Conservation (phyloP, 1,284 basidiomycete genomes). For the Cryptococcus sp. region DNA sequence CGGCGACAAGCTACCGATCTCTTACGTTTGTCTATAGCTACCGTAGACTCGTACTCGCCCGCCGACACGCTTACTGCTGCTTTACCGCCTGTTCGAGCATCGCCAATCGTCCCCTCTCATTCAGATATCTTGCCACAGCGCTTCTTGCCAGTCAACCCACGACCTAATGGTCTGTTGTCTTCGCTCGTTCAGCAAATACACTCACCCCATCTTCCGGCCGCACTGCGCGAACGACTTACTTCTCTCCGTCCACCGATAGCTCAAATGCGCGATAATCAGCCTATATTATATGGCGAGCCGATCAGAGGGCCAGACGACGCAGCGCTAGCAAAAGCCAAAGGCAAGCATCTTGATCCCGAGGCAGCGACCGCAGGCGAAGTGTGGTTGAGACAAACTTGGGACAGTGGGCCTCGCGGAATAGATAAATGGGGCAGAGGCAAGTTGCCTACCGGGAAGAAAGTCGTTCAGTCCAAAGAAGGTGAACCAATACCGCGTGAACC, state of each 20-base stretch:
- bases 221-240: constrained; percentile 43
- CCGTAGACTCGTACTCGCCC: constrained; percentile 37
- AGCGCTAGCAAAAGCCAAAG: constrained; percentile 35
- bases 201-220: constrained; percentile 40
- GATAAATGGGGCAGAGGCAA: constrained; percentile 33
- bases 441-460: constrained; percentile 42
- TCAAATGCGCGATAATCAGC: constrained; percentile 20
- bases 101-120: constrained; percentile 41
- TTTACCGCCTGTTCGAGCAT: constrained; percentile 30
- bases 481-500: constrained; percentile 22
- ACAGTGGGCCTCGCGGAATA: constrained; percentile 34
- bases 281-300: constrained; percentile 36
- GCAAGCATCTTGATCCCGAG: constrained; percentile 32
- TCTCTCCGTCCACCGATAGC: constrained; percentile 39
- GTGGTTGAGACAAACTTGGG: constrained; percentile 41
- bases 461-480: constrained; percentile 33
- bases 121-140: constrained; percentile 27
- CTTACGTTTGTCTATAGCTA: constrained; percentile 34
- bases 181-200: constrained; percentile 38
- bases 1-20: constrained; percentile 40
- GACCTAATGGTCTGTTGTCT: constrained; percentile 29
- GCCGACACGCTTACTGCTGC: constrained; percentile 31
- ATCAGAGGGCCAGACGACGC: constrained; percentile 40
- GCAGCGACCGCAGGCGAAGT: constrained; percentile 3
- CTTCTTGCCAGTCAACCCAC: constrained; percentile 38